Evolutionary conservation across 164 flowering plant genomes (phyloP).

Genomic region (Liriodendron chinense): DNA sequence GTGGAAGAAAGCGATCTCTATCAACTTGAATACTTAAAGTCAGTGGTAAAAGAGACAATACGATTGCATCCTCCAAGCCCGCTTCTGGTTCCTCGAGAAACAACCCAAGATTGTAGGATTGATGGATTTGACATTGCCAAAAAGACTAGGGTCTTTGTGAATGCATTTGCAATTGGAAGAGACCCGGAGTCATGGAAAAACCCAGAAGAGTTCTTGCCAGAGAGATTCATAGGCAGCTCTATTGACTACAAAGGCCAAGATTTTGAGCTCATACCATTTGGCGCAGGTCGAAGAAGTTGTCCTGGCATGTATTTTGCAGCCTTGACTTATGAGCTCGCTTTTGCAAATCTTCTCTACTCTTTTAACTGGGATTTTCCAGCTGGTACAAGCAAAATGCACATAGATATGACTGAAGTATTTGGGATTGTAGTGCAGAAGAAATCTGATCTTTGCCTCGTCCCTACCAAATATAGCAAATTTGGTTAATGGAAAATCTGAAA

Average conservation of each 20-base stretch:
- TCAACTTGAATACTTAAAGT: neutral
- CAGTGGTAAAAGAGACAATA: neutral
- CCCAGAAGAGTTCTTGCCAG: constrained; percentile 2
- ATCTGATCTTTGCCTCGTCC: neutral
- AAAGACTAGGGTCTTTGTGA: constrained; percentile 5
- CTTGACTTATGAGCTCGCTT: neutral
- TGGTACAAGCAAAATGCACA: neutral
- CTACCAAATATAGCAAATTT: too few species aligned
- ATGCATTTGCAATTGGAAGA: neutral
- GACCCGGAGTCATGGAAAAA: constrained; percentile 5
- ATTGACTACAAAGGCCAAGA: constrained; percentile 1
- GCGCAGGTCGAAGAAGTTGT: constrained; percentile 2
- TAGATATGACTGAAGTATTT: constrained; percentile 4
- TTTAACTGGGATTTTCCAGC: constrained; percentile 6
- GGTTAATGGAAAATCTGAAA: too few species aligned
- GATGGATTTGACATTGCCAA: neutral
- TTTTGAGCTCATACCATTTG: constrained; percentile 4
- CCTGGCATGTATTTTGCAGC: constrained; percentile 1
- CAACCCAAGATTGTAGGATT: neutral
- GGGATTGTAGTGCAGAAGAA: neutral
- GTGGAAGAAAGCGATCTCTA: constrained; percentile 4
- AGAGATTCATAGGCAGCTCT: neutral
- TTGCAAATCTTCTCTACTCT: constrained; percentile 4
- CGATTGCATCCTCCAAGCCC: constrained; percentile 1
- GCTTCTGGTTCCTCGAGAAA: constrained; percentile 2